Percentiles rank a stretch among this genome's conserved stretches.
phyloP scores from a whole-genome alignment of 2,329 filamentous ascomycete species.

The Exophiala bonariae region DNA sequence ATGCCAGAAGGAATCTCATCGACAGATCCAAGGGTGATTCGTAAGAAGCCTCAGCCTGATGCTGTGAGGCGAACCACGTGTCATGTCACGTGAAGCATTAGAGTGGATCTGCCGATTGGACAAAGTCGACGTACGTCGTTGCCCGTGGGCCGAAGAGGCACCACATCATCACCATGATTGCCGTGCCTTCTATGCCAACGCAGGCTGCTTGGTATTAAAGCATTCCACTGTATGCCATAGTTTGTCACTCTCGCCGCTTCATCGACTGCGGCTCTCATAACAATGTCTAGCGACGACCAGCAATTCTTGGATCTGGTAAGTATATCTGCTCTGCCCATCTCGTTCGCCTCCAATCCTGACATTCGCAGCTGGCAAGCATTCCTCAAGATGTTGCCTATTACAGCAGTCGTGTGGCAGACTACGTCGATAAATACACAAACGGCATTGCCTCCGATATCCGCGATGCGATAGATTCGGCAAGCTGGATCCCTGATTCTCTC shows the following conservation, averaged over 20 bases:
- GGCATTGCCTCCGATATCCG: conserved; percentile 69
- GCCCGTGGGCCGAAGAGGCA: background rate
- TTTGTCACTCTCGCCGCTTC: too few species aligned
- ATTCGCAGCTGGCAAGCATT: conserved; percentile 54
- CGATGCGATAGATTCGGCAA: conserved; percentile 63
- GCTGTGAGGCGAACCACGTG: conserved; percentile 14
- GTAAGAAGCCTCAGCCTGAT: conserved; percentile 24
- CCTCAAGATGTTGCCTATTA: conserved; percentile 69
- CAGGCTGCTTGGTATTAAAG: too few species aligned
- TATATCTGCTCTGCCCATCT: conserved; percentile 1
- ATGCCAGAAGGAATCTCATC: conserved; percentile 10
- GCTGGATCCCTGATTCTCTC: conserved; percentile 71
- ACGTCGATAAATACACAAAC: conserved; percentile 80
- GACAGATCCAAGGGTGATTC: conserved; percentile 10
- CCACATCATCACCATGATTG: background rate
- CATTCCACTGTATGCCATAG: too few species aligned
- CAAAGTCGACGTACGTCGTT: too few species aligned
- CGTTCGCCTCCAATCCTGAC: background rate
- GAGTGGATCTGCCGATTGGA: conserved; percentile 13
- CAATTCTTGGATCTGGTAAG: conserved; percentile 73
- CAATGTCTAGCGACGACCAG: conserved; percentile 77
- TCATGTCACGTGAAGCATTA: conserved; percentile 21
- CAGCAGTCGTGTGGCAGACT: conserved; percentile 72
- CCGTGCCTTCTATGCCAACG: too few species aligned
- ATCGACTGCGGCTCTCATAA: too few species aligned